These are phyloP conservation scores for Penicillium pulvis DNA, from an alignment of 495 filamentous ascomycete species.

Conservation along the genomic window DNA sequence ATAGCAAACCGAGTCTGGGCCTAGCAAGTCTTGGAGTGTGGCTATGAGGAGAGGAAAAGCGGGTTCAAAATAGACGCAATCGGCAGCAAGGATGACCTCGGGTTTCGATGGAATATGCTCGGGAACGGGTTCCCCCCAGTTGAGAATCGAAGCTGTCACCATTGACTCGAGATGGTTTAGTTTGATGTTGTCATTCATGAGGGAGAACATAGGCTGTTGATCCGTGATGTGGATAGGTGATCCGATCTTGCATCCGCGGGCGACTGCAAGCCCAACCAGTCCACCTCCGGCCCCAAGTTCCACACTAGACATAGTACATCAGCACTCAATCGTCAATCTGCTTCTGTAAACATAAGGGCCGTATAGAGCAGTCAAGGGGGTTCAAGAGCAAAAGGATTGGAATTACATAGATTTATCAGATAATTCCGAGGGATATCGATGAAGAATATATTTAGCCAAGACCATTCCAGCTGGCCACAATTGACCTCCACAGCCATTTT, in stretches of 20 bases:
- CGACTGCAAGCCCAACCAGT: constrained; percentile 64
- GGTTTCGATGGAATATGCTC: constrained; percentile 48
- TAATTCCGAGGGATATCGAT: constrained; percentile 62
- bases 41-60: constrained; percentile 83
- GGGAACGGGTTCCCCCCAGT: constrained; percentile 64
- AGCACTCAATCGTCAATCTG: constrained; percentile 1
- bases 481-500: constrained; percentile 86
- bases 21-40: constrained; percentile 69
- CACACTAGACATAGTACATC: constrained; percentile 55
- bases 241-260: constrained; percentile 37
- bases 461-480: constrained; percentile 94
- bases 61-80: constrained; percentile 97
- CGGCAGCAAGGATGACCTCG: constrained; percentile 84
- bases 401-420: constrained; percentile 68
- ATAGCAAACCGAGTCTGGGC: constrained; percentile 67
- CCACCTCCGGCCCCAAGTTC: constrained; percentile 93
- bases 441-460: constrained; percentile 79
- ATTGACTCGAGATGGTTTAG: constrained; percentile 70
- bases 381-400: constrained; percentile 2
- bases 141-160: constrained; percentile 64
- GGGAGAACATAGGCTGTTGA: constrained; percentile 74
- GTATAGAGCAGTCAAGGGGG: constrained; percentile 8
- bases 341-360: not conserved
- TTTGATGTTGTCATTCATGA: constrained; percentile 82
- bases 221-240: constrained; percentile 76